phyloP scores from a whole-genome alignment of 2,329 filamentous ascomycete species.

The Sporothrix protearum region DNA sequence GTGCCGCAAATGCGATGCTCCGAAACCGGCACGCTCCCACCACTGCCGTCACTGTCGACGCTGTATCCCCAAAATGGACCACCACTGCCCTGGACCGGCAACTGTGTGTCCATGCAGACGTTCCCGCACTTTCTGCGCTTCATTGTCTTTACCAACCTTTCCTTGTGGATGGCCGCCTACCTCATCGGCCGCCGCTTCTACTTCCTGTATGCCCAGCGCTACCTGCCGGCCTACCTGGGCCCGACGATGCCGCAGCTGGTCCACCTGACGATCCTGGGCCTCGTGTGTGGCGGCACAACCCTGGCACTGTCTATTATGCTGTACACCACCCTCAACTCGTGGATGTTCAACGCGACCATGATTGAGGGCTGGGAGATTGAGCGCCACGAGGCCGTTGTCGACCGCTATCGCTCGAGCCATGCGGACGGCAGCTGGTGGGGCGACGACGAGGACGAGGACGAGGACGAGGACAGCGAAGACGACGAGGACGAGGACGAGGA shows the following conservation, averaged over 20 bases:
- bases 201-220: conserved; percentile 60
- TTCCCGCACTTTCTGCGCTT: conserved; percentile 82
- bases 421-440: conserved; percentile 43
- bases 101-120: conserved; percentile 78
- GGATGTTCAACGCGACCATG: conserved; percentile 69
- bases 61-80: conserved; percentile 78
- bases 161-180: conserved; percentile 59
- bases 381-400: conserved; percentile 56
- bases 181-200: conserved; percentile 59
- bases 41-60: conserved; percentile 74
- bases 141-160: conserved; percentile 62
- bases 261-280: conserved; percentile 57
- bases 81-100: conserved; percentile 81
- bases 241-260: conserved; percentile 58
- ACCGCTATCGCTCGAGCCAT: conserved; percentile 41
- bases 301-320: conserved; percentile 64
- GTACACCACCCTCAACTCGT: conserved; percentile 57
- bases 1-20: conserved; percentile 72
- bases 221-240: conserved; percentile 70
- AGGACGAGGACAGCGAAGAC: conserved; percentile 35
- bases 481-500: conserved; percentile 28
- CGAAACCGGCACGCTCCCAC: conserved; percentile 74
- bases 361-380: conserved; percentile 77
- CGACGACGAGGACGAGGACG: conserved; percentile 36
- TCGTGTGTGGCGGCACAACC: conserved; percentile 57